Conservation (phyloP, 1,284 basidiomycete species). For the Tetrapyrgos nigripes region DNA sequence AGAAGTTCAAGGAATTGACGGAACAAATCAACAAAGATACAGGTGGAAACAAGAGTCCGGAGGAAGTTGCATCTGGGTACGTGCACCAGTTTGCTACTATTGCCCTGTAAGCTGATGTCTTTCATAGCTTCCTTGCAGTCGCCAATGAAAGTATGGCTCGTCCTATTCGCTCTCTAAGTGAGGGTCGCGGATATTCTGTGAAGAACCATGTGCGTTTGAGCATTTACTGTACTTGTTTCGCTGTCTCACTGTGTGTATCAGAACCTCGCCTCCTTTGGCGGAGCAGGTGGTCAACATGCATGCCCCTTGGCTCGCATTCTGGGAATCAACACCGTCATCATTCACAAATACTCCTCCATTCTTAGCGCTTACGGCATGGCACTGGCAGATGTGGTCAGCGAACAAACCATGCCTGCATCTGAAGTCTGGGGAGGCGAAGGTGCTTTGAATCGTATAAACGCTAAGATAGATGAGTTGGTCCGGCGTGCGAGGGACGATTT, state of each 20-base stretch:
- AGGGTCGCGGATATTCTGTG: conserved; percentile 2
- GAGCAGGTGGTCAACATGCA: conserved; percentile 76
- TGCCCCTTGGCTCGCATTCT: conserved; percentile 76
- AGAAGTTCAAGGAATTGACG: conserved; percentile 34
- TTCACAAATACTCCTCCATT: conserved; percentile 79
- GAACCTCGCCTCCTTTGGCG: conserved; percentile 1
- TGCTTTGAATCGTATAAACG: neutral
- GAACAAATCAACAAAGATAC: conserved; percentile 62
- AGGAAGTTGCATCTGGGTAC: conserved; percentile 10
- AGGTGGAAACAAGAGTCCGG: conserved; percentile 1
- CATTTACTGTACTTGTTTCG: no score
- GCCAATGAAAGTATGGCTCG: conserved; percentile 1
- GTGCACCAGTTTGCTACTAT: neutral
- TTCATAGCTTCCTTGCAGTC: neutral
- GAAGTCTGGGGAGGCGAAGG: no score
- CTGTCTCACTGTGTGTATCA: neutral
- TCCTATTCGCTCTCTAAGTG: conserved; percentile 2
- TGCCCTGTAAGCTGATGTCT: neutral
- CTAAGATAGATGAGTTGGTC: neutral
- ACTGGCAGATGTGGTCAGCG: conserved; percentile 65
- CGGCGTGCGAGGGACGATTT: conserved; percentile 1
- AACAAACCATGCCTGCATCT: neutral
- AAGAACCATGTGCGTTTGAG: no score
- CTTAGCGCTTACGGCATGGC: conserved; percentile 83
- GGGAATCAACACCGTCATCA: conserved; percentile 74